phyloP scores from a whole-genome alignment of 2,329 filamentous ascomycete species.

The Aspergillus flavus region DNA sequence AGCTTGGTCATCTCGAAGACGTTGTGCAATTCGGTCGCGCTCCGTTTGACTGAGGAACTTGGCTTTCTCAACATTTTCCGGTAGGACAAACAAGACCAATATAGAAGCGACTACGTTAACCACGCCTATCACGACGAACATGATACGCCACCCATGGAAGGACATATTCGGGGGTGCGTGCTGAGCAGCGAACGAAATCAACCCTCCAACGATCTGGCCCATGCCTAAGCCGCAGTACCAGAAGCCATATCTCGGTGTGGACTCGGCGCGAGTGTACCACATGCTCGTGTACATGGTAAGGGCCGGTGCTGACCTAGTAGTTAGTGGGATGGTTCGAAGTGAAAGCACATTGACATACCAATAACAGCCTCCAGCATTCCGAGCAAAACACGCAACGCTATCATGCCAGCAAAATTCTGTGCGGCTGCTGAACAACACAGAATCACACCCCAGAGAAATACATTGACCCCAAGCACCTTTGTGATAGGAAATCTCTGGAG shows the following conservation, averaged over 20 bases:
- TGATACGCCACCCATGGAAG: conserved; percentile 31
- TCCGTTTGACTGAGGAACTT: conserved; percentile 26
- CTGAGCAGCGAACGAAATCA: conserved; percentile 34
- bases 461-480: conserved; percentile 63
- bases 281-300: conserved; percentile 32
- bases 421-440: conserved; percentile 48
- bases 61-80: conserved; percentile 22
- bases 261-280: conserved; percentile 31
- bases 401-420: conserved; percentile 55
- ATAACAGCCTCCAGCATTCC: conserved; percentile 52
- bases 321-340: neutral
- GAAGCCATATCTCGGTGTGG: conserved; percentile 30
- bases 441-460: conserved; percentile 59
- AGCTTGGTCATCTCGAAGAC: conserved; percentile 23
- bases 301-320: conserved; percentile 20
- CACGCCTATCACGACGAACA: conserved; percentile 32
- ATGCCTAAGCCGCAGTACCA: conserved; percentile 34
- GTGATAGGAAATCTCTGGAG: conserved; percentile 63
- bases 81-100: conserved; percentile 27
- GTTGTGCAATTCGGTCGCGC: conserved; percentile 19
- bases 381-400: conserved; percentile 59
- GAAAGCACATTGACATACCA: conserved; percentile 12
- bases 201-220: conserved; percentile 32
- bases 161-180: conserved; percentile 23
- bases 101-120: conserved; percentile 26